A percentile compares a stretch with the other conserved stretches of the same genome.
phyloP scores from a whole-genome alignment of 192 early-diverging fungal species.

The Phycomyces nitens region DNA sequence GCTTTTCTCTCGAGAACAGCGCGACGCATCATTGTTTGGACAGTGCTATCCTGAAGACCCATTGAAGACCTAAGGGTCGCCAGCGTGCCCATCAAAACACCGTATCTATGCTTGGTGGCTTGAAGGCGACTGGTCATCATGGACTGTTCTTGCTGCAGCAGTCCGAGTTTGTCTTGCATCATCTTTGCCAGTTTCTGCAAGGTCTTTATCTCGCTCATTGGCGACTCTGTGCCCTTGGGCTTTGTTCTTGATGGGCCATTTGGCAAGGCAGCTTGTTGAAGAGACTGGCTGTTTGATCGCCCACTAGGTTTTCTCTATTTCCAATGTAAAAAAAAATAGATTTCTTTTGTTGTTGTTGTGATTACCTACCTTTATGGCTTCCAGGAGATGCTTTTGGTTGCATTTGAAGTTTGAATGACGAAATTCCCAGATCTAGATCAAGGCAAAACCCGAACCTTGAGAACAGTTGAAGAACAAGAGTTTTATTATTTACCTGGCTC shows the following conservation, averaged over 20 bases:
- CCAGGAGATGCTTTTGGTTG: constrained; percentile 49
- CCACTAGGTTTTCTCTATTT: not conserved
- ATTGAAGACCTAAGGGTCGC: too few species aligned
- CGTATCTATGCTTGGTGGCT: too few species aligned
- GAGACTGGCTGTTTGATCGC: not conserved
- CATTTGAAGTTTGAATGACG: constrained; percentile 66
- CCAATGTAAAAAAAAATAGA: too few species aligned
- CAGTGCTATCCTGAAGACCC: too few species aligned
- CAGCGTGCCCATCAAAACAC: too few species aligned
- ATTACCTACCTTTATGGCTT: constrained; percentile 43
- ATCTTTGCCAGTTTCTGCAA: too few species aligned
- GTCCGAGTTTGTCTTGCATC: not conserved
- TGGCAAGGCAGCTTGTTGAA: not conserved
- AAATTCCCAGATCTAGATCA: constrained; percentile 62
- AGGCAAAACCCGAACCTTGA: not conserved
- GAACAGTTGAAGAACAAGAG: not conserved
- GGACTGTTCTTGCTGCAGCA: not conserved
- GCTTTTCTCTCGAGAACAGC: too few species aligned
- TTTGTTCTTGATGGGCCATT: not conserved
- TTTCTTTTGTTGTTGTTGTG: too few species aligned
- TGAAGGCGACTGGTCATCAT: not conserved
- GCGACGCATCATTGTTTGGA: too few species aligned
- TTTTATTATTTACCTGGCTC: constrained; percentile 48
- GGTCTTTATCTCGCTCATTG: not conserved
- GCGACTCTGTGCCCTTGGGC: not conserved